Percentiles rank a stretch among this genome's conserved stretches.
These are phyloP conservation scores for Rhizopogon sp. DNA, from an alignment of 768 basidiomycete species.

Conservation along the genomic window DNA sequence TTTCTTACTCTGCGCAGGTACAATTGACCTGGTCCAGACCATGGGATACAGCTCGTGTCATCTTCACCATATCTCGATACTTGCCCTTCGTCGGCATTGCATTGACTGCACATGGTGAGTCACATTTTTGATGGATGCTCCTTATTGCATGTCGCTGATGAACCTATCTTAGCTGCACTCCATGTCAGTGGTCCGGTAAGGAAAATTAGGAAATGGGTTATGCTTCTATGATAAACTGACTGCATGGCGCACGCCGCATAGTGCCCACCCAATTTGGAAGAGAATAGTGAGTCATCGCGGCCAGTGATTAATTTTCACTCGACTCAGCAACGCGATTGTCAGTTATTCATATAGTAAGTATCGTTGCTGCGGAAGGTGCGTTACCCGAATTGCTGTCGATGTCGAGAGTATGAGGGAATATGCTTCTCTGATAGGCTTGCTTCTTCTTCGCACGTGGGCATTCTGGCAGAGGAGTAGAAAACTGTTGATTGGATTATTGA, in stretches of 20 bases:
- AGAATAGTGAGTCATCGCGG: constrained; percentile 6
- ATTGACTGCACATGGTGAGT: constrained; percentile 11
- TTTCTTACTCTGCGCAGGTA: constrained; percentile 3
- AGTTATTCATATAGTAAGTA: constrained; percentile 5
- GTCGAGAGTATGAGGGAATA: not conserved
- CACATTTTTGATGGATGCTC: not conserved
- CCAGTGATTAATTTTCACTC: not conserved
- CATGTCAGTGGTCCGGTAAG: constrained; percentile 1
- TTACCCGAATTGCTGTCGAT: not conserved
- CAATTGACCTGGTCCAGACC: constrained; percentile 14
- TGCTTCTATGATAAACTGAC: constrained; percentile 2
- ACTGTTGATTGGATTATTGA: constrained; percentile 8
- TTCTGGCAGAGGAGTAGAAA: constrained; percentile 13
- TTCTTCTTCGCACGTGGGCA: constrained; percentile 15
- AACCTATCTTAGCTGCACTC: not conserved
- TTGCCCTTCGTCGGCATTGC: constrained; percentile 11
- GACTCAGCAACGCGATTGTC: not conserved
- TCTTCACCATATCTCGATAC: constrained; percentile 17
- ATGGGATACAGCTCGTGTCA: constrained; percentile 10
- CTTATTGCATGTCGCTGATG: not conserved
- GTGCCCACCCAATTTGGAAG: not conserved
- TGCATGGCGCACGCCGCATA: not conserved
- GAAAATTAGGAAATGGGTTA: no score
- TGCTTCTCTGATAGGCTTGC: constrained; percentile 8
- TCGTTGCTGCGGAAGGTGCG: constrained; percentile 5